Conservation (phyloP, 768 basidiomycete genomes). For the Exidia glandulosa region DNA sequence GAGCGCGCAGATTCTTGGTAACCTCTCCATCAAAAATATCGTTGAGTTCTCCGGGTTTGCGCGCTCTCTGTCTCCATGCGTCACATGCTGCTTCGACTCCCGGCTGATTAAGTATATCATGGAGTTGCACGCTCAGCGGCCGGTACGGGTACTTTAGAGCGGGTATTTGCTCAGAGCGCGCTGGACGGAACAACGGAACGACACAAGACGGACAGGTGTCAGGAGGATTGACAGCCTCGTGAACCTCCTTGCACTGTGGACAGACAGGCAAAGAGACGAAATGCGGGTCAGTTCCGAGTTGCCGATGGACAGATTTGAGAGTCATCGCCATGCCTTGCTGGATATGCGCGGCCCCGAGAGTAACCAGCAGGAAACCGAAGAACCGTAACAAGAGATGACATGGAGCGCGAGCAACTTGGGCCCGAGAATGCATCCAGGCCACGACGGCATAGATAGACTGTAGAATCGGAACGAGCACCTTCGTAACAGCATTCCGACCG, state of each 20-base stretch:
- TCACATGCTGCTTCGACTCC: conserved; percentile 18
- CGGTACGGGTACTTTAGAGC: not conserved
- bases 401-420: not conserved
- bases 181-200: conserved; percentile 4
- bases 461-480: not conserved
- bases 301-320: conserved; percentile 10
- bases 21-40: conserved; percentile 21
- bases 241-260: conserved; percentile 13
- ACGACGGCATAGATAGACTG: not conserved
- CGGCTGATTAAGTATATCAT: not conserved
- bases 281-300: conserved; percentile 9
- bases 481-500: not conserved
- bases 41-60: conserved; percentile 7
- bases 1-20: conserved; percentile 12
- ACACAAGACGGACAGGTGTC: conserved; percentile 5
- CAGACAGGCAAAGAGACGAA: conserved; percentile 15
- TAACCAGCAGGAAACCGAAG: not conserved
- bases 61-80: conserved; percentile 4
- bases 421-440: not conserved
- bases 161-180: not conserved
- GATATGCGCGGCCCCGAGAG: not conserved
- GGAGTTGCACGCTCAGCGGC: not conserved
- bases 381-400: not conserved
- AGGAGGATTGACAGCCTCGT: conserved; percentile 1
- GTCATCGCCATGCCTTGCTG: not conserved